These are phyloP conservation scores for Amaranthus tricolor DNA, from an alignment of 179 eudicot genomes.

Conservation along the genomic window DNA sequence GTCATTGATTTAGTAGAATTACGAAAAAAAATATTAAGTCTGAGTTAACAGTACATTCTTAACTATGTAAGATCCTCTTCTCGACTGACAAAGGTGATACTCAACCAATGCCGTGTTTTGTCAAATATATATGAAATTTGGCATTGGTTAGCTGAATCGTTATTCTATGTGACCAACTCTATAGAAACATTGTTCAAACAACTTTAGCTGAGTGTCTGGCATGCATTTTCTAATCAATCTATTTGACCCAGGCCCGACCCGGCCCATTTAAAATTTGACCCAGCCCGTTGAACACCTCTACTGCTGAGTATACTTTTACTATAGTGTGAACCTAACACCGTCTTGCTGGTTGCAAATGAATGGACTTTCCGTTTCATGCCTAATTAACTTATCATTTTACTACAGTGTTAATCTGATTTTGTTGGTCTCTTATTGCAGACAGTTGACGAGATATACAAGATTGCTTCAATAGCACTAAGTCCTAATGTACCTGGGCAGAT, in stretches of 20 bases:
- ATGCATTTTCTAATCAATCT: neutral
- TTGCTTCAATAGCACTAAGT: slow-evolving; percentile 87
- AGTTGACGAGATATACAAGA: slow-evolving; percentile 94
- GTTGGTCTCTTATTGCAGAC: slow-evolving; percentile 47
- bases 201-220: too few relatives aligned
- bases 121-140: too few relatives aligned
- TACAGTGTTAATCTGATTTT: slow-evolving; percentile 1
- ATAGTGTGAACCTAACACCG: neutral
- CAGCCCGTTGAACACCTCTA: too few relatives aligned
- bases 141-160: too few relatives aligned
- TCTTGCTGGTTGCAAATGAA: neutral
- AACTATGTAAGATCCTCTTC: too few relatives aligned
- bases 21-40: neutral
- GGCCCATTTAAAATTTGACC: too few relatives aligned
- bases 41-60: neutral
- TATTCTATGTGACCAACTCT: neutral
- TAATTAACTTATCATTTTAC: neutral
- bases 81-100: too few relatives aligned
- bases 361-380: neutral
- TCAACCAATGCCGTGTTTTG: too few relatives aligned
- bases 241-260: too few relatives aligned
- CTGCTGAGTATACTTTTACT: neutral
- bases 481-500: slow-evolving; percentile 96
- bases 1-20: neutral
- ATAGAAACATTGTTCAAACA: too few relatives aligned